phyloP scores from a whole-genome alignment of 1,284 basidiomycete genomes.

The Sphagnurus paluster region DNA sequence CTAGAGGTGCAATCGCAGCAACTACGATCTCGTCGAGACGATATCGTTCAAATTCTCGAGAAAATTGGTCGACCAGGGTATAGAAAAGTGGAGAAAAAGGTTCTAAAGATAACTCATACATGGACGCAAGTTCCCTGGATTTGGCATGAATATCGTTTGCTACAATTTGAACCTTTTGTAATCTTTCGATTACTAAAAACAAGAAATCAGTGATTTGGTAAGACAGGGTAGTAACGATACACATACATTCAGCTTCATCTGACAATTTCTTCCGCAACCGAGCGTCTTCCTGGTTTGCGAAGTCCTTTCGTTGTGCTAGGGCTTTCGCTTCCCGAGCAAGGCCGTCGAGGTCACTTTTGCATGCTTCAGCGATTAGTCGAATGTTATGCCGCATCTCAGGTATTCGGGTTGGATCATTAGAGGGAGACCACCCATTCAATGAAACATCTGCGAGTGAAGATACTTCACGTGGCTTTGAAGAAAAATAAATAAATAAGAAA shows the following conservation, averaged over 20 bases:
- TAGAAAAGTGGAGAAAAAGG: slow-evolving; percentile 73
- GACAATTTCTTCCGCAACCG: slow-evolving; percentile 67
- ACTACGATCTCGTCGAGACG: slow-evolving; percentile 90
- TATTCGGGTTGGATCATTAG: slow-evolving; percentile 81
- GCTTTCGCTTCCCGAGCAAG: slow-evolving; percentile 88
- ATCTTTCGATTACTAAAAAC: slow-evolving; percentile 65
- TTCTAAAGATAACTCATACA: slow-evolving; percentile 70
- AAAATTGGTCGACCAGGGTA: slow-evolving; percentile 69
- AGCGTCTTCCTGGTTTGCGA: slow-evolving; percentile 70
- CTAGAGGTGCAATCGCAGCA: slow-evolving; percentile 82
- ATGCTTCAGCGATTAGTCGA: slow-evolving; percentile 79
- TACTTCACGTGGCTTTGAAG: slow-evolving; percentile 74
- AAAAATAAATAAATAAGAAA: slow-evolving; percentile 6
- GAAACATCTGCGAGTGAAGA: slow-evolving; percentile 80
- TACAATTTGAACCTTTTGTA: slow-evolving; percentile 75
- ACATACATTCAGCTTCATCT: slow-evolving; percentile 74
- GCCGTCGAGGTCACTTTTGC: slow-evolving; percentile 82
- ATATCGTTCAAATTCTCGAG: slow-evolving; percentile 78
- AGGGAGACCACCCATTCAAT: slow-evolving; percentile 80
- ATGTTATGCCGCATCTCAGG: slow-evolving; percentile 97
- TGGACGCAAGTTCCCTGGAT: slow-evolving; percentile 60
- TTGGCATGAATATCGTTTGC: slow-evolving; percentile 68
- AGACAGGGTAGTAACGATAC: slow-evolving; percentile 1
- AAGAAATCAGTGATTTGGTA: slow-evolving; percentile 18
- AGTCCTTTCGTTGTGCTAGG: slow-evolving; percentile 78